A percentile compares a stretch with the other conserved stretches of the same genome.
Conservation (phyloP, 257 asterid species). For the Jacaranda mimosifolia region DNA sequence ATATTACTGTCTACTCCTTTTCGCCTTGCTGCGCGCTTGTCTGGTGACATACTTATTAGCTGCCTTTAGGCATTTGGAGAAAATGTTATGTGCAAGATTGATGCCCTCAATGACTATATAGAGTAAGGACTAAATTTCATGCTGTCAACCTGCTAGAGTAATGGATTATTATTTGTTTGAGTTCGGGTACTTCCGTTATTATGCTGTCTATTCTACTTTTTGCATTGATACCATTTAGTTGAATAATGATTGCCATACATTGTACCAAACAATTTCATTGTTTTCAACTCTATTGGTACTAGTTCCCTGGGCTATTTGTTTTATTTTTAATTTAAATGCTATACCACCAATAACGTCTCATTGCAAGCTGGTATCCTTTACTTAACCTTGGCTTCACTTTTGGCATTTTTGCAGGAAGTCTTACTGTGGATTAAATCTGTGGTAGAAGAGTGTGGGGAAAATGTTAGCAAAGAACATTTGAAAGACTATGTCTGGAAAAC, state of each 20-base stretch:
- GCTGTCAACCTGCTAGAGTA: not conserved
- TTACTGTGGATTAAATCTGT: constrained; percentile 94
- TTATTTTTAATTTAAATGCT: not conserved
- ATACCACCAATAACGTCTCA: not conserved
- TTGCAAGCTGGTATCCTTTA: constrained; percentile 2
- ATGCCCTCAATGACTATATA: not conserved
- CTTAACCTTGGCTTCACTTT: constrained; percentile 28
- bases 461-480: constrained; percentile 82
- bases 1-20: not conserved
- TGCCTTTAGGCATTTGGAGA: not conserved
- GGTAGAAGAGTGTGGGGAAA: constrained; percentile 94
- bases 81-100: not conserved
- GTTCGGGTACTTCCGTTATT: not conserved
- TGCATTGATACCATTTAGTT: not conserved
- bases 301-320: not conserved
- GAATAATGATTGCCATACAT: not conserved
- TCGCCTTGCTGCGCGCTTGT: not conserved
- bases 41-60: not conserved
- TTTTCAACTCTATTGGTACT: not conserved
- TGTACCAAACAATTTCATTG: no score
- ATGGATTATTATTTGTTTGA: not conserved
- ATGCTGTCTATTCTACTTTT: not conserved
- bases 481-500: constrained; percentile 94
- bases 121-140: not conserved
- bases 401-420: constrained; percentile 74